Evolutionary conservation across 108 stramenopile species (phyloP).

Genomic region (Nitzschia sp.): DNA sequence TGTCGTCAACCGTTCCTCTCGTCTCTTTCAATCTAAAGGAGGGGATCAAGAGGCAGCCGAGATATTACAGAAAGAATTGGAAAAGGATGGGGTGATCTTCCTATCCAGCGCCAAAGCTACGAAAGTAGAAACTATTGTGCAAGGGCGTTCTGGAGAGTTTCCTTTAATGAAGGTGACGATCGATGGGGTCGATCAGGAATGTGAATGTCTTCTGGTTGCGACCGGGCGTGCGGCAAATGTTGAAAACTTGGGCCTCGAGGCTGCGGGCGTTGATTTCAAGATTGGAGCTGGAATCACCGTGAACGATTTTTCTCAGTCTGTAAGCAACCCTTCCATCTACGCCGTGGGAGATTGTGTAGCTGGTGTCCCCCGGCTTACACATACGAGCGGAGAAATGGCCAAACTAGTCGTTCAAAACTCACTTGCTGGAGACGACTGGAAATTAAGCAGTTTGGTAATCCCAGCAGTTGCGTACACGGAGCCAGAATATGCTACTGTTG

Average conservation of each 20-base stretch:
- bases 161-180: conserved; percentile 71
- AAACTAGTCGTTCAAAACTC: conserved; percentile 93
- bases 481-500: conserved; percentile 94
- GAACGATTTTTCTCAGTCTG: conserved; percentile 81
- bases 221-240: conserved; percentile 92
- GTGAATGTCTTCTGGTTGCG: conserved; percentile 88
- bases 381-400: conserved; percentile 93
- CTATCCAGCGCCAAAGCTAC: conserved; percentile 36
- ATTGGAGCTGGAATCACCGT: conserved; percentile 77
- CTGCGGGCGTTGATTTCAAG: conserved; percentile 79
- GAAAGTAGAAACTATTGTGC: conserved; percentile 56
- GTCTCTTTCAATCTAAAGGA: conserved; percentile 63
- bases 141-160: conserved; percentile 27
- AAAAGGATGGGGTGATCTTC: conserved; percentile 79
- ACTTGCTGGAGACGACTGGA: conserved; percentile 85
- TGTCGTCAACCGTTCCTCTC: conserved; percentile 61
- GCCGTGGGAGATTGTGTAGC: conserved; percentile 94
- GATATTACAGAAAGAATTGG: conserved; percentile 56
- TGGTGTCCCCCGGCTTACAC: conserved; percentile 81
- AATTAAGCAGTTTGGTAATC: conserved; percentile 81
- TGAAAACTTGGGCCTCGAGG: conserved; percentile 86
- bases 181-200: conserved; percentile 34
- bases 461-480: conserved; percentile 95
- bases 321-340: conserved; percentile 84
- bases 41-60: conserved; percentile 83